These are phyloP conservation scores for Aureobasidium musti DNA, from an alignment of 2,329 filamentous ascomycete species.

Conservation along the genomic window DNA sequence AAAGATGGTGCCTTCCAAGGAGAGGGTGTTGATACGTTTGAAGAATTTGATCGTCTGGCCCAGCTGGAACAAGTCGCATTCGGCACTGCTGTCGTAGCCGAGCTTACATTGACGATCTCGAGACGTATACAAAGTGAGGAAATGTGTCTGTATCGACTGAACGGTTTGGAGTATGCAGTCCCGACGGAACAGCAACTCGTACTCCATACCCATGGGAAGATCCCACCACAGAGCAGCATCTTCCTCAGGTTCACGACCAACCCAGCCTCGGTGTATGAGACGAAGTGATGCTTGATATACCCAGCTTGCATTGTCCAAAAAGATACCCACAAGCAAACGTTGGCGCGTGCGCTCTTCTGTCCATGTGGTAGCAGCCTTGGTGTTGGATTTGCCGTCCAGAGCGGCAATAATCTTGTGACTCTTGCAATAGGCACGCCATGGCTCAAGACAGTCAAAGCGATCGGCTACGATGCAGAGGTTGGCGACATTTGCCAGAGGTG, in stretches of 20 bases:
- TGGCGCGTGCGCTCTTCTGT: constrained; percentile 68
- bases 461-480: constrained; percentile 72
- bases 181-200: constrained; percentile 66
- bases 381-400: constrained; percentile 49
- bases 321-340: constrained; percentile 66
- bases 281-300: constrained; percentile 65
- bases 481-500: constrained; percentile 62
- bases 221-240: constrained; percentile 68
- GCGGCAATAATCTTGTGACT: constrained; percentile 47
- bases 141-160: constrained; percentile 68
- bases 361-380: constrained; percentile 42
- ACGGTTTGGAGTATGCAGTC: constrained; percentile 68
- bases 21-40: constrained; percentile 60
- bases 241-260: constrained; percentile 52
- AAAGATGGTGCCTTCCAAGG: constrained; percentile 52
- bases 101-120: constrained; percentile 69
- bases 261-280: constrained; percentile 66
- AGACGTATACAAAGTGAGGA: constrained; percentile 67
- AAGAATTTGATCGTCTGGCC: constrained; percentile 77
- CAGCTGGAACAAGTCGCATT: constrained; percentile 76
- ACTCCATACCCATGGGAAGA: constrained; percentile 68
- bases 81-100: constrained; percentile 70
- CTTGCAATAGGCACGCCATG: constrained; percentile 58
- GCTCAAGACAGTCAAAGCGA: constrained; percentile 65
- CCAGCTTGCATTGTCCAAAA: constrained; percentile 63